phyloP scores from a whole-genome alignment of 805 yeast species.

The Limtongia smithiae region DNA sequence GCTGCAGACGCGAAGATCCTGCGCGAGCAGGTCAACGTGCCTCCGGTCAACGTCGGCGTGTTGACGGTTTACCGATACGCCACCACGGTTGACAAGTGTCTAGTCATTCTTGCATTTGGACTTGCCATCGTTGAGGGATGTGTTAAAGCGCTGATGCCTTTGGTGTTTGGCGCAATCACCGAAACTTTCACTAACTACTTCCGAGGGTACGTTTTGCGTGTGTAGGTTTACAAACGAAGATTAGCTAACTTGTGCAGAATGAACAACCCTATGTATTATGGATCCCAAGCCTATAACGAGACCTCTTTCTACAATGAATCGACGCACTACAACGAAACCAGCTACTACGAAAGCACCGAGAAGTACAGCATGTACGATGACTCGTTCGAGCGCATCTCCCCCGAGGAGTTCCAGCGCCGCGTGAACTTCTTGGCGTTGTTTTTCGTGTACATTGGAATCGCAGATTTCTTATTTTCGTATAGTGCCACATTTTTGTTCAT shows the following conservation, averaged over 20 bases:
- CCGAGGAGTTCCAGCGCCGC: conserved; percentile 36
- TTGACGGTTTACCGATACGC: conserved; percentile 38
- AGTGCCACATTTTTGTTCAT: conserved; percentile 39
- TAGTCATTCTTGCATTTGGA: conserved; percentile 34
- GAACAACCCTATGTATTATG: no score
- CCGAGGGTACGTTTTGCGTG: conserved; percentile 14
- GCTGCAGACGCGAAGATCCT: conserved; percentile 36
- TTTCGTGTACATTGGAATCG: conserved; percentile 43
- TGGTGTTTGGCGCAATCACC: conserved; percentile 42
- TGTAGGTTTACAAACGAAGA: no score
- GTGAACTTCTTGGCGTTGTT: conserved; percentile 40
- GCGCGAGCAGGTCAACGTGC: conserved; percentile 34
- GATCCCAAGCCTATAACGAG: no score
- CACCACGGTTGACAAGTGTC: conserved; percentile 32
- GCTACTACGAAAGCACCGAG: background rate
- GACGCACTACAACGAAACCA: conserved; percentile 1
- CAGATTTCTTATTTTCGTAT: conserved; percentile 30
- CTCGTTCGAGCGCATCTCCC: conserved; percentile 23
- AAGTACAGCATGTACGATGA: background rate
- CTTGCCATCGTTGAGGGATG: conserved; percentile 41
- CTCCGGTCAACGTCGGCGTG: conserved; percentile 28
- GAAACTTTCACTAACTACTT: conserved; percentile 38
- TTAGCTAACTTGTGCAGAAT: no score
- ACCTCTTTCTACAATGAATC: background rate
- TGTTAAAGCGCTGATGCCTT: conserved; percentile 36